phyloP scores from a whole-genome alignment of 75 land plant genomes.

The Sequoiadendron giganteum region DNA sequence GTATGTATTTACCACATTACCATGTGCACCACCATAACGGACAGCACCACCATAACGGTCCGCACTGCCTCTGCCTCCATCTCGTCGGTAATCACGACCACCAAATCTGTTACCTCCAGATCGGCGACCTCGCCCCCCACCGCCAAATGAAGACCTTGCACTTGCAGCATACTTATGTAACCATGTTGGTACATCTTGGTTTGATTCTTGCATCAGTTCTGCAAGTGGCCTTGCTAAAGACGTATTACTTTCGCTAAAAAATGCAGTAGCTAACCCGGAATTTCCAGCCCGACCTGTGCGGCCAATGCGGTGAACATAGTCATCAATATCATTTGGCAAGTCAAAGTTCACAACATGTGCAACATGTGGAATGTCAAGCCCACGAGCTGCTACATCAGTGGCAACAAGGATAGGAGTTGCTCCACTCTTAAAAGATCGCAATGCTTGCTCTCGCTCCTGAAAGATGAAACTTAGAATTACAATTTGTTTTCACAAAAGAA shows the following conservation, averaged over 20 bases:
- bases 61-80: conserved; percentile 2
- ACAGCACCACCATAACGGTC: conserved; percentile 8
- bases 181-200: conserved; percentile 68
- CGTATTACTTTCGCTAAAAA: conserved; percentile 49
- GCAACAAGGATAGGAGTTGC: conserved; percentile 47
- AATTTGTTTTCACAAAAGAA: background rate
- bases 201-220: conserved; percentile 65
- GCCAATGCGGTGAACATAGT: conserved; percentile 75
- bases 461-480: background rate
- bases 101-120: conserved; percentile 48
- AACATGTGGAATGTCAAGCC: conserved; percentile 59
- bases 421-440: conserved; percentile 41
- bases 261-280: conserved; percentile 64
- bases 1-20: background rate
- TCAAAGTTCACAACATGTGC: conserved; percentile 71
- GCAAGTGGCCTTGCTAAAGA: conserved; percentile 48
- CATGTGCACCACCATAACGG: conserved; percentile 12
- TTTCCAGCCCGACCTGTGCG: conserved; percentile 77
- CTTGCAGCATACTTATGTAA: conserved; percentile 37
- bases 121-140: conserved; percentile 32
- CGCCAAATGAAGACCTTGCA: conserved; percentile 27
- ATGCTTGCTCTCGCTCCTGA: conserved; percentile 54
- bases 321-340: conserved; percentile 67
- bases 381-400: conserved; percentile 58
- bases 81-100: conserved; percentile 40